These are phyloP conservation scores for Penicillium oxalicum DNA, from an alignment of 2,329 filamentous ascomycete genomes.

Conservation along the genomic window DNA sequence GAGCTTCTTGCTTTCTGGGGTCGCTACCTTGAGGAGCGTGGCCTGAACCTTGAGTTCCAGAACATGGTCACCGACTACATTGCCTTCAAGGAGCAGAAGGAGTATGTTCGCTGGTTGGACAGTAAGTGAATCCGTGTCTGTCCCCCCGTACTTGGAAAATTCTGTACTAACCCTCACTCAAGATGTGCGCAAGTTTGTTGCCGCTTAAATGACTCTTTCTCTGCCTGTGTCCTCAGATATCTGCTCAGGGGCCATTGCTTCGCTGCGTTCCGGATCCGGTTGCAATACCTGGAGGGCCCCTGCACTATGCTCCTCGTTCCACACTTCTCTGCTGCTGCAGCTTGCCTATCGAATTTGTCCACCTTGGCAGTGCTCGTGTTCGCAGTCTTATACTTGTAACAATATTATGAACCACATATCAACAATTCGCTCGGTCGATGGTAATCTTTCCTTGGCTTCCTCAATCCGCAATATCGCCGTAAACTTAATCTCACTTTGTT, in stretches of 20 bases:
- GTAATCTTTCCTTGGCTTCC: too few species aligned
- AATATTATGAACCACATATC: conserved; percentile 5
- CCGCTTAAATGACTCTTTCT: conserved; percentile 47
- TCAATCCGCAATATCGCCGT: too few species aligned
- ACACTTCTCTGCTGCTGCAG: background rate
- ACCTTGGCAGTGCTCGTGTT: background rate
- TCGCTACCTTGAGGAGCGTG: conserved; percentile 89
- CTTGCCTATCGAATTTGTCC: conserved; percentile 1
- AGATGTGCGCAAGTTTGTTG: conserved; percentile 80
- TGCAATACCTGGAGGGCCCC: background rate
- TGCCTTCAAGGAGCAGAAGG: conserved; percentile 96
- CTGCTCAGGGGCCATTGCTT: too few species aligned
- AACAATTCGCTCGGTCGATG: background rate
- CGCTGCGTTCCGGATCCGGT: background rate
- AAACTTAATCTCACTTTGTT: too few species aligned
- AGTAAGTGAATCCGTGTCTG: conserved; percentile 41
- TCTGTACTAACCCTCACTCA: conserved; percentile 15
- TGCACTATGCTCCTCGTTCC: background rate
- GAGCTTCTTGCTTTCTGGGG: conserved; percentile 90
- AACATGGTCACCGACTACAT: conserved; percentile 94
- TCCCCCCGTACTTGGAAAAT: background rate
- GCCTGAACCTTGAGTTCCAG: conserved; percentile 78
- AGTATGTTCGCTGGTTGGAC: conserved; percentile 87
- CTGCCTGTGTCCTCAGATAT: background rate
- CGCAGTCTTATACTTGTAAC: conserved; percentile 2